Evolutionary conservation across 371 early-diverging fungal genomes (phyloP).

Genomic region (Blastocladiella emersonii): DNA sequence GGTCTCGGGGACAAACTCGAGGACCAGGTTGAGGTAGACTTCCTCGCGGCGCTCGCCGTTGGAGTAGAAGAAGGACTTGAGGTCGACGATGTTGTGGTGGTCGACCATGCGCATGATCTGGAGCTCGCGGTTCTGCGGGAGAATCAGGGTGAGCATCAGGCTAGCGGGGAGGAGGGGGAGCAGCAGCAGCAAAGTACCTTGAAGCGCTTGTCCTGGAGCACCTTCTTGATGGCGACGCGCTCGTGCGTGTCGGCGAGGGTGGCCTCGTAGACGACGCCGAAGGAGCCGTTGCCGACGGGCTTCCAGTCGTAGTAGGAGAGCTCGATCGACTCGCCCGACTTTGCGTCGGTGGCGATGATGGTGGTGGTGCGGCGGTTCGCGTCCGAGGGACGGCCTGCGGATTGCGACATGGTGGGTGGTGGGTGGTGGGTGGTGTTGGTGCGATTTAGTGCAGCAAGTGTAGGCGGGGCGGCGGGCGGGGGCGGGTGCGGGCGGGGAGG

Average conservation of each 20-base stretch:
- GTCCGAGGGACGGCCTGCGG: too few relatives aligned
- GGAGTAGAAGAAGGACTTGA: conserved; percentile 79
- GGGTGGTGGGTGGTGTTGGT: too few relatives aligned
- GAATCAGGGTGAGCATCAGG: neutral
- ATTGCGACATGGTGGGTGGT: too few relatives aligned
- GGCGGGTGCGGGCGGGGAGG: too few relatives aligned
- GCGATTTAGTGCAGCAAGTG: too few relatives aligned
- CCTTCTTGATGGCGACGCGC: conserved; percentile 85
- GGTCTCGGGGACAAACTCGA: conserved; percentile 90
- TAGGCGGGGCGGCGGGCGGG: too few relatives aligned
- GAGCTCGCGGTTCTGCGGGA: conserved; percentile 75
- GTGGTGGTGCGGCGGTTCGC: conserved; percentile 19
- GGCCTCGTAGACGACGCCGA: conserved; percentile 93
- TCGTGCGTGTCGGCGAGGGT: conserved; percentile 64
- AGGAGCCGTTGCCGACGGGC: conserved; percentile 87
- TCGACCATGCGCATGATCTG: conserved; percentile 83
- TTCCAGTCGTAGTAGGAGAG: conserved; percentile 76
- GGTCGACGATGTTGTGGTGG: conserved; percentile 76
- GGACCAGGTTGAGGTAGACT: conserved; percentile 77
- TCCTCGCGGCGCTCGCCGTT: conserved; percentile 56
- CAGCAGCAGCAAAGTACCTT: conserved; percentile 41
- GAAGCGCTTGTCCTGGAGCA: conserved; percentile 89
- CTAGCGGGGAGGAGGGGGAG: neutral
- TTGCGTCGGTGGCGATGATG: conserved; percentile 68
- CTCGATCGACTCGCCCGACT: conserved; percentile 60